Conservation (phyloP, 2,329 filamentous ascomycete species). For the Sporothrix mexicana region DNA sequence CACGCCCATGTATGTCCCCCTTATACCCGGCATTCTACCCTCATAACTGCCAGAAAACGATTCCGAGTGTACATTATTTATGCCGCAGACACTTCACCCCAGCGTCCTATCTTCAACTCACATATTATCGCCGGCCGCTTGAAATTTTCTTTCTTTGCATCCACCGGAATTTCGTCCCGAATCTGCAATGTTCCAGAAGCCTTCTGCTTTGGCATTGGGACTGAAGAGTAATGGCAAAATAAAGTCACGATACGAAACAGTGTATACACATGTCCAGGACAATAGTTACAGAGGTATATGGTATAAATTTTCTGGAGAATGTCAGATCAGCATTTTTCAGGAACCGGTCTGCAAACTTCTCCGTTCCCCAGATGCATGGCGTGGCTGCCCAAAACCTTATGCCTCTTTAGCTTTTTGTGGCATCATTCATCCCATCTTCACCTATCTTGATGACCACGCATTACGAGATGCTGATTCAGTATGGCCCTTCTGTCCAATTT, state of each 20-base stretch:
- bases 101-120: background rate
- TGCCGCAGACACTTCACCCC: background rate
- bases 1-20: background rate
- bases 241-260: background rate
- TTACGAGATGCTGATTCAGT: constrained; percentile 20
- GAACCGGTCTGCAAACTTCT: background rate
- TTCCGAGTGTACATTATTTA: background rate
- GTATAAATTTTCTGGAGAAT: background rate
- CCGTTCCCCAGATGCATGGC: background rate
- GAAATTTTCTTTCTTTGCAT: background rate
- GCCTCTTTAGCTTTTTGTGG: background rate
- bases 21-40: background rate
- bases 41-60: too few relatives aligned
- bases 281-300: background rate
- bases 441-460: background rate
- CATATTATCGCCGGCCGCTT: background rate
- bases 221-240: background rate
- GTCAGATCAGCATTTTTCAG: background rate
- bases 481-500: background rate
- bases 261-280: background rate
- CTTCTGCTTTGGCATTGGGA: background rate
- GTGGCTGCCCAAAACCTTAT: constrained; percentile 19
- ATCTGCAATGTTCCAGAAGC: background rate
- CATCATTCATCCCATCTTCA: background rate
- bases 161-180: constrained; percentile 10